Evolutionary conservation across 2,329 filamentous ascomycete genomes (phyloP), one percentile per base, ranked within the genome.

Genomic region (Fusarium irregulare): DNA sequence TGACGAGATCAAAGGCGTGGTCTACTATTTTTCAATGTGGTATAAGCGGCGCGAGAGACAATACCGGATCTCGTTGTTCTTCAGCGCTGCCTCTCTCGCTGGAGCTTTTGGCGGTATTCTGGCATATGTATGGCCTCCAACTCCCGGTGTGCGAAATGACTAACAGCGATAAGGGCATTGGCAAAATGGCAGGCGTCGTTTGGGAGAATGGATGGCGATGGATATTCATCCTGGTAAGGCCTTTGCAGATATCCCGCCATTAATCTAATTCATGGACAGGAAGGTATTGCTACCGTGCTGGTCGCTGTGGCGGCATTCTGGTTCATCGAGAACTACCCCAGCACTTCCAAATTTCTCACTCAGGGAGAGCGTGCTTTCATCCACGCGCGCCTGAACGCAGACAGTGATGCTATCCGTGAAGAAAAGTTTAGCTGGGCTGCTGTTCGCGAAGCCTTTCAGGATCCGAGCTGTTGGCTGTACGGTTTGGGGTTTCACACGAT

Each of bases 381-480:
- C 50, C 84, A 88, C 23, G 82, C 85, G 12, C 87, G 92, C 0
- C 83, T 94, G 1, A 87, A 88, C 12, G 84, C 85, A 7, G 91
- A 94, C 71, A 89, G 87, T 66, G 91, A 94, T 73, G 88, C 91
- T 0, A 92, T 88, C 0, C 86, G 89, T 7, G 82, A 90, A 49
- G 92, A 95, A 70, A 75, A 80, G 1, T 94, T 94, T 73, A 86
- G 81, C 6, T 94, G 92, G 92, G 77, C 71, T 0, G 89, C 89
- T 21, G 92, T 94, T 0, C 60, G 78, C 25, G 82, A 87, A 20
- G 91, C 92, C 0, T 77, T 93, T 42, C 87, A 83, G 16, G 90
- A 94, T 71, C 86, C 87, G 3, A 93, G 90, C 75, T 89, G 89
- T 73, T 93, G 89, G 89, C 83, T 94, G 0, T 94, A 94, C 69